These are phyloP conservation scores for Sisymbrium altissimum DNA, from an alignment of 345 rosid species.

Conservation along the genomic window DNA sequence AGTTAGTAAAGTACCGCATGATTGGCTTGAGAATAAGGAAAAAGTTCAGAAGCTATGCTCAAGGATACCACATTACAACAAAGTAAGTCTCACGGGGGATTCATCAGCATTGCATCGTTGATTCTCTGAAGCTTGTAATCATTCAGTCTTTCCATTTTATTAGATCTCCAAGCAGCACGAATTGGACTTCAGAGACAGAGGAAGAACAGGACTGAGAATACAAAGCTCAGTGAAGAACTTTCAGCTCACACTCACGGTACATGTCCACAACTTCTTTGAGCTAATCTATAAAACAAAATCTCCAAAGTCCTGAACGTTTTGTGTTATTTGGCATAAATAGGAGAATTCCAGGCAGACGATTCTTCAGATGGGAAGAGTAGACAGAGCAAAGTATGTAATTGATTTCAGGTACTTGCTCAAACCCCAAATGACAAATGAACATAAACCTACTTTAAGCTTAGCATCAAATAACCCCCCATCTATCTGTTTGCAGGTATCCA, in stretches of 20 bases:
- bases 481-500: slow-evolving; percentile 59
- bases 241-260: slow-evolving; percentile 77
- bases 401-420: slow-evolving; percentile 66
- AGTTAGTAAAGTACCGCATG: slow-evolving; percentile 53
- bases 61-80: slow-evolving; percentile 68
- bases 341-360: slow-evolving; percentile 69
- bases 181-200: slow-evolving; percentile 77
- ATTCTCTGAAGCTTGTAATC: neutral
- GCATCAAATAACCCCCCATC: neutral
- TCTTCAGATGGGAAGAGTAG: slow-evolving; percentile 88
- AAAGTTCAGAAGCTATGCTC: slow-evolving; percentile 60
- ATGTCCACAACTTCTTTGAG: neutral
- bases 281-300: neutral
- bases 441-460: neutral
- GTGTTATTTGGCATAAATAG: slow-evolving; percentile 23
- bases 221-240: slow-evolving; percentile 85
- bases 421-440: neutral
- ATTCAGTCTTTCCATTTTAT: neutral
- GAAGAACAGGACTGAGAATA: slow-evolving; percentile 68
- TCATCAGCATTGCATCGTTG: neutral
- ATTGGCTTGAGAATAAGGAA: slow-evolving; percentile 61
- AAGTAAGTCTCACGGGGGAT: slow-evolving; percentile 32
- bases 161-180: slow-evolving; percentile 71
- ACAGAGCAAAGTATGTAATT: slow-evolving; percentile 59
- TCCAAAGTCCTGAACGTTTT: neutral